phyloP scores from a whole-genome alignment of 2,329 filamentous ascomycete species.

The Trichoderma sp. region DNA sequence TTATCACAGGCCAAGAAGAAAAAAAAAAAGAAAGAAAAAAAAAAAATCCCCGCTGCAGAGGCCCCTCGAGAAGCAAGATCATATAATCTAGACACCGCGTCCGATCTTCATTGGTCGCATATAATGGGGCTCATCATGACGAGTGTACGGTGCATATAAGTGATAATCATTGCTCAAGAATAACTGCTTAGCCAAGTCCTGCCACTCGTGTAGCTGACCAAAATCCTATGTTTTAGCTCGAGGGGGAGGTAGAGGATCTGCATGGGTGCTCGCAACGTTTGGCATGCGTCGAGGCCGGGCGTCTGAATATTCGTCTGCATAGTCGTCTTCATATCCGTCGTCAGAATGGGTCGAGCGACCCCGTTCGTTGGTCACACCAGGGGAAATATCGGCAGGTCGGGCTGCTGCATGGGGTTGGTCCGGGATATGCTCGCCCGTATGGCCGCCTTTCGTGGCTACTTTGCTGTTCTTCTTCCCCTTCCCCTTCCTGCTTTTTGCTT shows the following conservation, averaged over 20 bases:
- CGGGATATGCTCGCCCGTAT: slow-evolving; percentile 24
- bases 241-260: slow-evolving; percentile 3
- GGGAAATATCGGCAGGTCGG: slow-evolving; percentile 25
- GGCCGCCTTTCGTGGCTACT: slow-evolving; percentile 29
- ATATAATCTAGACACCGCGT: not conserved
- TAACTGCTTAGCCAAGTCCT: not conserved
- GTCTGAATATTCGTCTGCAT: slow-evolving; percentile 29
- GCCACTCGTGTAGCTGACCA: not conserved
- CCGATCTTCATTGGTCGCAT: not conserved
- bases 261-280: not conserved
- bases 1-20: not conserved
- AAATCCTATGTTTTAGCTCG: slow-evolving; percentile 16
- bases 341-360: slow-evolving; percentile 41
- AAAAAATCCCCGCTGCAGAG: no score
- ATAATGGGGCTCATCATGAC: not conserved
- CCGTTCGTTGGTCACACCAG: slow-evolving; percentile 27
- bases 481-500: slow-evolving; percentile 87
- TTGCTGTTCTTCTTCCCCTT: slow-evolving; percentile 85
- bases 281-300: slow-evolving; percentile 21
- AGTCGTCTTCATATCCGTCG: slow-evolving; percentile 38
- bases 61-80: not conserved
- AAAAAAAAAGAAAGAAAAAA: no score
- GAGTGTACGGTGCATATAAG: not conserved
- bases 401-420: slow-evolving; percentile 25
- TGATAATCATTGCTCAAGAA: not conserved